Evolutionary conservation across 2,329 filamentous ascomycete species (phyloP).

Genomic region (Didymella sp.): DNA sequence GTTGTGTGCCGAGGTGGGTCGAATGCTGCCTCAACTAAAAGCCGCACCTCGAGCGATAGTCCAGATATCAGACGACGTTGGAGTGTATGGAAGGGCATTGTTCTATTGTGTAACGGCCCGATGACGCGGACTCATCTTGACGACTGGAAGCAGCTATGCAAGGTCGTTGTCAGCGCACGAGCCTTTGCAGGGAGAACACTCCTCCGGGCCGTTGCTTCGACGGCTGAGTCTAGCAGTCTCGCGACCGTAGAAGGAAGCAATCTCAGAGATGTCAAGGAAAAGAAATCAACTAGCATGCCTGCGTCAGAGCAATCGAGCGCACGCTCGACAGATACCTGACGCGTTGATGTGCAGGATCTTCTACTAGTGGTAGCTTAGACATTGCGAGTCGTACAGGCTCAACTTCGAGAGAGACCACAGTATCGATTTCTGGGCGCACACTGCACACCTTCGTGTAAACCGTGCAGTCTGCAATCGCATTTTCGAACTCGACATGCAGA

Average conservation of each 20-base stretch:
- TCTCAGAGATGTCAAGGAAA: not conserved
- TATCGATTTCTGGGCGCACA: not conserved
- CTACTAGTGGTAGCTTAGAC: too few relatives aligned
- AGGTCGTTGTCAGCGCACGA: not conserved
- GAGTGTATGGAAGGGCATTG: not conserved
- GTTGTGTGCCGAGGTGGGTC: constrained; percentile 15
- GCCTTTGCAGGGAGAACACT: not conserved
- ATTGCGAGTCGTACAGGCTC: too few relatives aligned
- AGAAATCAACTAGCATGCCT: not conserved
- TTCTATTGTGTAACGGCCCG: constrained; percentile 1
- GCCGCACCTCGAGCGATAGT: constrained; percentile 2
- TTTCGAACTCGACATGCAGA: not conserved
- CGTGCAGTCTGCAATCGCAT: too few relatives aligned
- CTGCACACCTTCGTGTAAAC: too few relatives aligned
- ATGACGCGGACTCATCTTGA: constrained; percentile 9
- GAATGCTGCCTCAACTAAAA: not conserved
- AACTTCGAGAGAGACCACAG: not conserved
- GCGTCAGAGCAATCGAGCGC: not conserved
- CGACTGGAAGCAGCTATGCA: not conserved
- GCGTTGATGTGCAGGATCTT: not conserved
- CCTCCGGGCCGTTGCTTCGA: not conserved
- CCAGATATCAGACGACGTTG: not conserved
- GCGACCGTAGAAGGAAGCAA: not conserved
- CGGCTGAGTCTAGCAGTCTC: not conserved
- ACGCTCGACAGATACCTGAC: not conserved